A percentile compares a stretch with the other conserved stretches of the same genome.
Evolutionary conservation across 495 filamentous ascomycete species (phyloP).

Genomic region (Podospora appendiculata): DNA sequence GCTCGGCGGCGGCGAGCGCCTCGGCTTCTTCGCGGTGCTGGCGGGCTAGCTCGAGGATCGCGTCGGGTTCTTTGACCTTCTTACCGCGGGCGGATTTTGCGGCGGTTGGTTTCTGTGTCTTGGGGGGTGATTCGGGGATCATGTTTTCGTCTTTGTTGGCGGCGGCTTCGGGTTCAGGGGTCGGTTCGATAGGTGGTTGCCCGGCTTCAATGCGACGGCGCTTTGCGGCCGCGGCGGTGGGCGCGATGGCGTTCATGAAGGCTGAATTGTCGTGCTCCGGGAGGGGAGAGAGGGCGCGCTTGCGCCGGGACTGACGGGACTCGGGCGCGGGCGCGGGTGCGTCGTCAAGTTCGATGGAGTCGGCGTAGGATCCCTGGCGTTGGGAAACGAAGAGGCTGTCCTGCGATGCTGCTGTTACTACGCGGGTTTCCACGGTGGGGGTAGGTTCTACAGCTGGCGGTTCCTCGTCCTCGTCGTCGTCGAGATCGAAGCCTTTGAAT

Average conservation of each 20-base stretch:
- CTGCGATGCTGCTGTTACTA: constrained; percentile 6
- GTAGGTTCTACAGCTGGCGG: constrained; percentile 1
- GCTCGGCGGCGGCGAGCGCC: constrained; percentile 49
- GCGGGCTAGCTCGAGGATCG: constrained; percentile 62
- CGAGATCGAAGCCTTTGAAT: constrained; percentile 62
- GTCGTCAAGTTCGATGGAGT: constrained; percentile 12
- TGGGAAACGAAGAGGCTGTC: constrained; percentile 25
- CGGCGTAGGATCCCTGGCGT: constrained; percentile 16
- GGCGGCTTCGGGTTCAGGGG: constrained; percentile 10
- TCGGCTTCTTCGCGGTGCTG: constrained; percentile 64
- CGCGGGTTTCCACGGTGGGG: too few species aligned
- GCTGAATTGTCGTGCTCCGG: constrained; percentile 37
- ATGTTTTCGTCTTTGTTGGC: constrained; percentile 9
- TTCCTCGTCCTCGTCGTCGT: constrained; percentile 25
- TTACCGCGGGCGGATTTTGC: constrained; percentile 36
- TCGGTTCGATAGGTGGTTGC: constrained; percentile 24
- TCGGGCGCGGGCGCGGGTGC: constrained; percentile 10
- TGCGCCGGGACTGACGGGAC: constrained; percentile 30
- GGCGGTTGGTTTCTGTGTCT: constrained; percentile 2
- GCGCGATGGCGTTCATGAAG: constrained; percentile 57
- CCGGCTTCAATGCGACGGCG: constrained; percentile 50
- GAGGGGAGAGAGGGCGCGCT: constrained; percentile 30
- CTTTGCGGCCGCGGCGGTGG: constrained; percentile 66
- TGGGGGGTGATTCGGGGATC: constrained; percentile 9
- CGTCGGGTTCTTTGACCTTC: constrained; percentile 41